Conservation (phyloP, 108 stramenopile species). For the Cylindrotheca fusiformis region DNA sequence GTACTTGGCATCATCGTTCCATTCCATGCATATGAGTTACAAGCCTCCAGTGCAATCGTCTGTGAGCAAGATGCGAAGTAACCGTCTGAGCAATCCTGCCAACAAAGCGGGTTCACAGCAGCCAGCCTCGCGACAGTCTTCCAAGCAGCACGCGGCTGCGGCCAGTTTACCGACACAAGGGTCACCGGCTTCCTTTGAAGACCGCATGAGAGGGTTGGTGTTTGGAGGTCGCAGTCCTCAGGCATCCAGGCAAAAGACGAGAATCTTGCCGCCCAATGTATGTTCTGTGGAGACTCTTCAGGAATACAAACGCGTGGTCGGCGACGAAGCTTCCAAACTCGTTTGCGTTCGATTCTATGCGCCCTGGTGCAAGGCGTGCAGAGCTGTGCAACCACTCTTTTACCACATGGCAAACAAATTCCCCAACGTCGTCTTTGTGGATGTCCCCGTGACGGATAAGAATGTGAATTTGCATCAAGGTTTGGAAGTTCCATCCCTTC, state of each 20-base stretch:
- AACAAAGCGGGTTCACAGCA: neutral
- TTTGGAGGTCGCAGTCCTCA: neutral
- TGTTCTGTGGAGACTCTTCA: constrained; percentile 39
- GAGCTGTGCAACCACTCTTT: constrained; percentile 51
- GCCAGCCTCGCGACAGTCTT: neutral
- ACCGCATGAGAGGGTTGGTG: neutral
- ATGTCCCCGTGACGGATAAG: constrained; percentile 60
- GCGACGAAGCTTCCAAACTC: constrained; percentile 31
- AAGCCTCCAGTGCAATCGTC: neutral
- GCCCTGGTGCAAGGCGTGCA: constrained; percentile 69
- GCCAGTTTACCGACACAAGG: neutral
- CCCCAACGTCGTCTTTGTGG: constrained; percentile 68
- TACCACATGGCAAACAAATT: constrained; percentile 40
- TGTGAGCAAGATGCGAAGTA: neutral
- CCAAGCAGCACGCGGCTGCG: neutral
- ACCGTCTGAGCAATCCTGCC: neutral
- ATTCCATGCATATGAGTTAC: no score
- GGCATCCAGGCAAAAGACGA: neutral
- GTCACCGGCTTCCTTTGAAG: neutral
- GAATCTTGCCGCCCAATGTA: constrained; percentile 5
- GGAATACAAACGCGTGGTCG: constrained; percentile 59
- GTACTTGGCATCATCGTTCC: no score
- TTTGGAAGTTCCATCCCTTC: constrained; percentile 60
- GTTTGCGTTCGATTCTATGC: constrained; percentile 67
- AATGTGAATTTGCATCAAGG: constrained; percentile 72